Evolutionary conservation across 2,329 filamentous ascomycete genomes (phyloP).

Genomic region (Dothideomycetes sp.): DNA sequence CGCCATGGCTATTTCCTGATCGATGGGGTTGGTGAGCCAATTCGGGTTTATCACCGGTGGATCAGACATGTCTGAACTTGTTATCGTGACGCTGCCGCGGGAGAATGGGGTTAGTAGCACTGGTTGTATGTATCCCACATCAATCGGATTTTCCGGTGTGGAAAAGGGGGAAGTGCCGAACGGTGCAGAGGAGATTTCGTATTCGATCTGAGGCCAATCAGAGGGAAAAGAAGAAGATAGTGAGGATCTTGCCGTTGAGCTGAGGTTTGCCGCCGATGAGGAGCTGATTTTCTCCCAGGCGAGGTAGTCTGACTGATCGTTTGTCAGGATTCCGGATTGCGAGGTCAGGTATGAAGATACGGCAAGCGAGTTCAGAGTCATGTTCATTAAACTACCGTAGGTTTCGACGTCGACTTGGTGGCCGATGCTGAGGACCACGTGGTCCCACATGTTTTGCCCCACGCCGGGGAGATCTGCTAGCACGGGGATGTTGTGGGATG

Average conservation of each 20-base stretch:
- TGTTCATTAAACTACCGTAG: no score
- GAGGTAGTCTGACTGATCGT: constrained; percentile 12
- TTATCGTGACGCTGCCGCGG: constrained; percentile 17
- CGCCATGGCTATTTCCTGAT: constrained; percentile 19
- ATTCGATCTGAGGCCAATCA: not conserved
- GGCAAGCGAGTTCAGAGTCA: no score
- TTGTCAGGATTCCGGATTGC: constrained; percentile 18
- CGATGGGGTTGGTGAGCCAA: constrained; percentile 27
- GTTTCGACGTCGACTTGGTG: not conserved
- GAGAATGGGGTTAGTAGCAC: not conserved
- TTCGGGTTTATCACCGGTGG: constrained; percentile 28
- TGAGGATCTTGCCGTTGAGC: not conserved
- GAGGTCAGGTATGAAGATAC: no score
- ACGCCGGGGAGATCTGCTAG: not conserved
- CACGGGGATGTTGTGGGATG: not conserved
- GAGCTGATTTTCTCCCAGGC: not conserved
- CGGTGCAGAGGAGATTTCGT: not conserved
- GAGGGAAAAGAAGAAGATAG: not conserved
- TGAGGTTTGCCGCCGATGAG: not conserved
- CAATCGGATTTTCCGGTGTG: no score
- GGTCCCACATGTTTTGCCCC: not conserved
- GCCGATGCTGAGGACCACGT: not conserved
- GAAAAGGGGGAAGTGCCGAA: no score
- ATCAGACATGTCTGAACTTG: constrained; percentile 20
- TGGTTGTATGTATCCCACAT: constrained; percentile 2